Evolutionary conservation across 164 flowering plant genomes (phyloP), one percentile per base, ranked within the genome.

Genomic region (Kalanchoe fedtschenkoi): DNA sequence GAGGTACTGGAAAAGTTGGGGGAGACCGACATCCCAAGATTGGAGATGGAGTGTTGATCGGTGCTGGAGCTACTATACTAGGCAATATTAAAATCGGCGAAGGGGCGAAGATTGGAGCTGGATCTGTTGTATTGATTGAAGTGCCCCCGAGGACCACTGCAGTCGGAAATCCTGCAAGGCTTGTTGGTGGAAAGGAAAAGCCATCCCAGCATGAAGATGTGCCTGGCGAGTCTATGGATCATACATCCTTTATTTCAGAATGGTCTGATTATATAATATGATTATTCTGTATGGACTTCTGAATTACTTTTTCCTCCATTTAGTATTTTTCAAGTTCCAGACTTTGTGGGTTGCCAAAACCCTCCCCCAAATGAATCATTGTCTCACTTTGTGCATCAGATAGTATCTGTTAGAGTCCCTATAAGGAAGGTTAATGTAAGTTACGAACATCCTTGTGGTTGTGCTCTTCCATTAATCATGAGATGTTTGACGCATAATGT

Each of bases 181-280:
- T 84, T 51, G 83, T 83, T 6, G 83, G 89, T 30, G 89, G 89
- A 26, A 76, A 77, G 67, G 86, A 76, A 34, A 69, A 70, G 64
- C 83, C 84, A 0, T 28, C 70, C 17, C 61, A 19, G 73, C 78
- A 71, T 43, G 79, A 76, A 47, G 89, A 80, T 26, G 63, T 76
- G 33, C 86, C 89, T 14, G 89, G 89, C 17, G 86, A 84, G 67
- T 76, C 83, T 47, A 84, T 84, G 89, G 89, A 84, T 67, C 89
- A 84, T 57, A 82, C 89, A 14, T 84, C 86, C 2, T 80, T 80
- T 70, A 79, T 83, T 39, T 73, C 79, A 0, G 81, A 78, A 30
- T 84, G 89, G 89, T 84, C 86, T 10, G 89, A 82, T 66, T 84
- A 84, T 51, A 78, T 81, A 3, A 82, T 81, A 19, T 80, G 62